Evolutionary conservation across 108 stramenopile species (phyloP).

Genomic region (Skeletonema tropicum): DNA sequence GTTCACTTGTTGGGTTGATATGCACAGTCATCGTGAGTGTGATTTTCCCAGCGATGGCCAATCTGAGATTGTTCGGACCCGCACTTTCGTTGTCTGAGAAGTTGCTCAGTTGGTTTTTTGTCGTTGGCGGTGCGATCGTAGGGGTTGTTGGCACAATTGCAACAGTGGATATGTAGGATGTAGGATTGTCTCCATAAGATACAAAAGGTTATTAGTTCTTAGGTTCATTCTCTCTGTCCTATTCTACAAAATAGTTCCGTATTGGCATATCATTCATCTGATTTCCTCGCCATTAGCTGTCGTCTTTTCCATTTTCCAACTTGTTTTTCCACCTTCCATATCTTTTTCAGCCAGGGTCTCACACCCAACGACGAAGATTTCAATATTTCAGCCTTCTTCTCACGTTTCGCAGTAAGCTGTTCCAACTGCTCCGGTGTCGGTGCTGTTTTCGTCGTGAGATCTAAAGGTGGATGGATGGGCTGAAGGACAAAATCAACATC

Average conservation of each 20-base stretch:
- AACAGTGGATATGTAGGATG: constrained; percentile 24
- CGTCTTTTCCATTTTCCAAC: constrained; percentile 39
- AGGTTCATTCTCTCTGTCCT: neutral
- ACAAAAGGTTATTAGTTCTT: neutral
- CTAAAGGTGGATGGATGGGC: constrained; percentile 33
- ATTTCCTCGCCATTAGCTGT: neutral
- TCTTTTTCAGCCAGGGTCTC: constrained; percentile 45
- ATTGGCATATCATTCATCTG: neutral
- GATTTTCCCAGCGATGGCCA: constrained; percentile 78
- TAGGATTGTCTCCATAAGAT: constrained; percentile 1
- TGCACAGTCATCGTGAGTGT: constrained; percentile 80
- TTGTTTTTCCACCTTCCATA: constrained; percentile 50
- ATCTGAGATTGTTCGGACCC: constrained; percentile 69
- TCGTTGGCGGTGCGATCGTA: constrained; percentile 55
- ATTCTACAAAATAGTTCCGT: neutral
- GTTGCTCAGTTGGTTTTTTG: constrained; percentile 24
- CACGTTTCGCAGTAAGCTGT: constrained; percentile 40
- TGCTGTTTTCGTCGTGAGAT: constrained; percentile 10
- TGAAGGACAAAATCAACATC: constrained; percentile 39
- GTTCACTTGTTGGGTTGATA: constrained; percentile 79
- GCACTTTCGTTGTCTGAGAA: constrained; percentile 55
- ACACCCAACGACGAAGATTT: constrained; percentile 26
- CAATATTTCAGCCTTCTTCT: constrained; percentile 31
- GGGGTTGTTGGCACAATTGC: constrained; percentile 64
- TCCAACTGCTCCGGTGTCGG: constrained; percentile 47